phyloP scores from a whole-genome alignment of 2,329 filamentous ascomycete genomes.

The Colletotrichum lupini region DNA sequence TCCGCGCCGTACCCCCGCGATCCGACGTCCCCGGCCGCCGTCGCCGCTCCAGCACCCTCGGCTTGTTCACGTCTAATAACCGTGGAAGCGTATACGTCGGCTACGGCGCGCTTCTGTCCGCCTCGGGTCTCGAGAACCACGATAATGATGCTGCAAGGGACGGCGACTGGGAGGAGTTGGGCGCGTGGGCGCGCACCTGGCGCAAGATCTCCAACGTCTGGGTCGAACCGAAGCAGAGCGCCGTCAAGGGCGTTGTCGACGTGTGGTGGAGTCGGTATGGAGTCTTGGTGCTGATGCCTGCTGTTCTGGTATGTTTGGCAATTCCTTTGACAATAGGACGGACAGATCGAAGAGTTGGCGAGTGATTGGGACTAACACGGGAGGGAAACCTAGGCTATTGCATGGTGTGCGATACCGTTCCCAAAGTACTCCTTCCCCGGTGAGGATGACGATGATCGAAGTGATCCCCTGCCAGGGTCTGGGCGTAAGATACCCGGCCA shows the following conservation, averaged over 20 bases:
- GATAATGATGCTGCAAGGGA: slow-evolving; percentile 45
- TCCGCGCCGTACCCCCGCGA: slow-evolving; percentile 68
- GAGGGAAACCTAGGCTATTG: slow-evolving; percentile 59
- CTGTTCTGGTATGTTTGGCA: slow-evolving; percentile 61
- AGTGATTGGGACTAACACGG: slow-evolving; percentile 30
- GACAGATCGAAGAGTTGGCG: not conserved
- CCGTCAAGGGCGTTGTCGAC: slow-evolving; percentile 68
- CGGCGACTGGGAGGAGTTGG: slow-evolving; percentile 45
- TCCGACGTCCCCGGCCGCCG: slow-evolving; percentile 42
- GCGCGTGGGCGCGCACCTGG: slow-evolving; percentile 48
- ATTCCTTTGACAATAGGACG: not conserved
- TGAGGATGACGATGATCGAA: slow-evolving; percentile 51
- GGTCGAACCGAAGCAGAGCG: slow-evolving; percentile 68
- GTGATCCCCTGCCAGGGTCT: slow-evolving; percentile 40
- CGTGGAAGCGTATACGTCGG: slow-evolving; percentile 67
- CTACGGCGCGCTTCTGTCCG: slow-evolving; percentile 63
- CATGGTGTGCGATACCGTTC: slow-evolving; percentile 74
- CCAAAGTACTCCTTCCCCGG: slow-evolving; percentile 68
- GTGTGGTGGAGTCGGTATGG: slow-evolving; percentile 74
- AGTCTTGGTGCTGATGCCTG: slow-evolving; percentile 70
- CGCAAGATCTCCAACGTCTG: slow-evolving; percentile 63
- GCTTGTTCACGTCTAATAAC: slow-evolving; percentile 40
- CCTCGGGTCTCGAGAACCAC: slow-evolving; percentile 50
- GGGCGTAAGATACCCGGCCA: slow-evolving; percentile 66
- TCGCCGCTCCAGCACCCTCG: slow-evolving; percentile 46